Evolutionary conservation across 805 yeast species (phyloP), one percentile per base, ranked within the genome.

Genomic region (Spathaspora gorwiae): DNA sequence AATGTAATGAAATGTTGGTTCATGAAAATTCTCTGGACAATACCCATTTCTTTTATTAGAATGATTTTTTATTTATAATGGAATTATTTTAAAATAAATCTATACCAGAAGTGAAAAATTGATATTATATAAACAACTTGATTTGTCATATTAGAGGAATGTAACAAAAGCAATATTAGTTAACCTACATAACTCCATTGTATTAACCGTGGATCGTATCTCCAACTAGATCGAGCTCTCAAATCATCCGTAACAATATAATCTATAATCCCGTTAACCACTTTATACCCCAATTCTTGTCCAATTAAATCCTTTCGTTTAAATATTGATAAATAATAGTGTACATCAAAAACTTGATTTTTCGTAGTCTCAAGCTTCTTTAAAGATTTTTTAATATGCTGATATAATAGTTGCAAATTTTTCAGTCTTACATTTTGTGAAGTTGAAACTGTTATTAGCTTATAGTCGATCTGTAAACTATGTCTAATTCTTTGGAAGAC

Each of bases 1-100:
- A 86, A 58, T 73, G 78, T 49, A 67, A 66, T 45, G 84, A 79
- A 45, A 86, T 86, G 95, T 61, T 68, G 34, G 85, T 86, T 32
- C 89, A 86, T 59, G 82, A 78, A 46, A 65, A 69, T 33, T 80
- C 87, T 34, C 74, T 71, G 45, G 61, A 65, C 29, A 76, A 80
- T 58, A 86, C 92, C 7, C 92, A 86, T 55, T 82, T 76, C 59
- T 84, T 83, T 57, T 74, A 70, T 50, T 73, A 66, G 43, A 56
- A 33, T 19, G 24, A 19, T 19, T 19, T 19, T 19, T 19, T 19
- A 19, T 19, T 19, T 19, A 19, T 19, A 19, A 19, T 19, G 24
- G 2, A 19, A 19, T 19, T 19, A 19, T 19, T 19, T 19, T 3
- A 19, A 19, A 19, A 19, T 19, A 19, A 5, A 19, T 19, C 24